Evolutionary conservation across 495 filamentous ascomycete genomes (phyloP).

Genomic region (Bacidia rubella): DNA sequence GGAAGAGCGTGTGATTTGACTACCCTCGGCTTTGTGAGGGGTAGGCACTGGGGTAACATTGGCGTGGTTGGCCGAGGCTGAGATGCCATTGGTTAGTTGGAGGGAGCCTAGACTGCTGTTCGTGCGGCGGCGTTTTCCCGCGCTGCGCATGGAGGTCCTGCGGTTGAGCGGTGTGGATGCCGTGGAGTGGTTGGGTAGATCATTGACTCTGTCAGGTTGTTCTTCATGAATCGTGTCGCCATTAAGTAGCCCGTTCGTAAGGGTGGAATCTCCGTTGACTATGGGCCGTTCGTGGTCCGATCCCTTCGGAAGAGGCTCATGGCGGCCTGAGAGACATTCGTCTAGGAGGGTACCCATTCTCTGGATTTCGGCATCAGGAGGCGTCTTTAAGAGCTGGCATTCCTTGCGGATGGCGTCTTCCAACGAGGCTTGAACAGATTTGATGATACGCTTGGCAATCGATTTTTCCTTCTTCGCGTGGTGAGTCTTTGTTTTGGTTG

Average conservation of each 20-base stretch:
- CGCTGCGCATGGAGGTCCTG: background rate
- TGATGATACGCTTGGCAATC: slow-evolving; percentile 72
- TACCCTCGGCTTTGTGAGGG: background rate
- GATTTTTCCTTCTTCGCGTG: slow-evolving; percentile 53
- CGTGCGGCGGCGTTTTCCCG: background rate
- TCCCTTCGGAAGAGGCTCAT: slow-evolving; percentile 21
- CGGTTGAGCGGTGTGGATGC: background rate
- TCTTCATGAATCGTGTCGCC: slow-evolving; percentile 1
- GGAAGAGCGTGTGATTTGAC: background rate
- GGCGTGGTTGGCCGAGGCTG: background rate
- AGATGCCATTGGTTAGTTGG: background rate
- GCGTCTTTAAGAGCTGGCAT: slow-evolving; percentile 55
- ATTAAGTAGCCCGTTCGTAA: background rate
- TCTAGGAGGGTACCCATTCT: slow-evolving; percentile 65
- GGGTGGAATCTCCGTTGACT: background rate
- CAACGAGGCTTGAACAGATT: slow-evolving; percentile 59
- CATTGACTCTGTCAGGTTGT: background rate
- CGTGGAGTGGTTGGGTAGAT: background rate
- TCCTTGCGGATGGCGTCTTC: slow-evolving; percentile 69
- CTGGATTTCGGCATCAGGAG: slow-evolving; percentile 53
- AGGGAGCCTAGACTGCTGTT: background rate
- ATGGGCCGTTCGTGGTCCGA: background rate
- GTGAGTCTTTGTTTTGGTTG: slow-evolving; percentile 37
- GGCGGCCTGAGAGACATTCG: slow-evolving; percentile 34
- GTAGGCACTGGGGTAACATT: too few relatives aligned